Evolutionary conservation across 169 alveolate genomes (phyloP).

Genomic region (Theileria luwenshuni): DNA sequence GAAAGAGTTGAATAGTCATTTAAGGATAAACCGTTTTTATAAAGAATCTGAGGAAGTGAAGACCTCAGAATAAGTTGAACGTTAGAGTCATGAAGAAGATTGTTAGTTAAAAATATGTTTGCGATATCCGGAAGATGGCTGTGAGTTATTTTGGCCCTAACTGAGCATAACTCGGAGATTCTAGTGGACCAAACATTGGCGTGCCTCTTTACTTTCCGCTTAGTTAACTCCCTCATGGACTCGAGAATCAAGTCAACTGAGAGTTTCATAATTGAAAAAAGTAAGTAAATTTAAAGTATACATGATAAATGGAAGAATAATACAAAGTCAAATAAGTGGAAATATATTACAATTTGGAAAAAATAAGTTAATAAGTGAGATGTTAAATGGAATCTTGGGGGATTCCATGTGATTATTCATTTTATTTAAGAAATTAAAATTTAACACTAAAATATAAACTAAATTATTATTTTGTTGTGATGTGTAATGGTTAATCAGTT

Average conservation of each 20-base stretch:
- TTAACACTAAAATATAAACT: not conserved
- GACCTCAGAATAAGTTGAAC: slow-evolving; percentile 7
- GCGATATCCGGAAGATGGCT: slow-evolving; percentile 24
- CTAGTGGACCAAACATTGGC: slow-evolving; percentile 49
- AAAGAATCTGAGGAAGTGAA: not conserved
- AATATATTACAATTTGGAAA: no score
- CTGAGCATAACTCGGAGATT: slow-evolving; percentile 18
- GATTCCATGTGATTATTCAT: not conserved
- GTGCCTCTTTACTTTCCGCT: slow-evolving; percentile 58
- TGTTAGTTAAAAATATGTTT: slow-evolving; percentile 29
- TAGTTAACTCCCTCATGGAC: slow-evolving; percentile 53
- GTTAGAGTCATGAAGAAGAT: slow-evolving; percentile 29
- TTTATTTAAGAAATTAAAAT: not conserved
- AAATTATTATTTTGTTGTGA: not conserved
- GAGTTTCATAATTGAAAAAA: no score
- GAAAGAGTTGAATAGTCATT: slow-evolving; percentile 33
- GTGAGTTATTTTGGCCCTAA: slow-evolving; percentile 2
- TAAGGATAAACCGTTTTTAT: slow-evolving; percentile 9
- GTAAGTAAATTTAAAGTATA: no score
- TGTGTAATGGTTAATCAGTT: no score
- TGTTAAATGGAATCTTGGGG: slow-evolving; percentile 13
- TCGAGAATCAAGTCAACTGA: slow-evolving; percentile 25
- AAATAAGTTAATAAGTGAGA: no score
- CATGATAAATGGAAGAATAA: no score
- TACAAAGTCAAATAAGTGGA: no score